A percentile compares a stretch with the other conserved stretches of the same genome.
phyloP scores from a whole-genome alignment of 345 rosid species.

The Cardiospermum halicacabum region DNA sequence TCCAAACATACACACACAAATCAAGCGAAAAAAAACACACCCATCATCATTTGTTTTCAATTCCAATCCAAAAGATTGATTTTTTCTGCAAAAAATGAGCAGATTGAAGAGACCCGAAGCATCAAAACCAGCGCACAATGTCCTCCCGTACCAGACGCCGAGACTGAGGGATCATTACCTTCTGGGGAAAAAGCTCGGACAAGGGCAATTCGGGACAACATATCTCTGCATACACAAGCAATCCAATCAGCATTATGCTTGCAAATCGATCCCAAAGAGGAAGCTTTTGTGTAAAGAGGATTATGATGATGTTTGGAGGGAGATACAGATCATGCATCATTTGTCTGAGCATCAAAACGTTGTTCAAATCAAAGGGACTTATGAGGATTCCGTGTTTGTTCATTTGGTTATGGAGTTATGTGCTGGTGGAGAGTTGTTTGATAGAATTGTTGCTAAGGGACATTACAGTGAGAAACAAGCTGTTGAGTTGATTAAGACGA shows the following conservation, averaged over 20 bases:
- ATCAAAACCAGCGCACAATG: slow-evolving; percentile 42
- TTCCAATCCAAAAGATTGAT: no score
- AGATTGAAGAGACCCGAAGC: slow-evolving; percentile 23
- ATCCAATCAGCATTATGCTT: slow-evolving; percentile 48
- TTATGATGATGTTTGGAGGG: slow-evolving; percentile 92
- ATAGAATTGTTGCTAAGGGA: slow-evolving; percentile 85
- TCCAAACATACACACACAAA: no score
- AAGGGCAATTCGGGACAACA: slow-evolving; percentile 94
- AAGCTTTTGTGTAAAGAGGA: slow-evolving; percentile 90
- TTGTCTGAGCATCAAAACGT: slow-evolving; percentile 78
- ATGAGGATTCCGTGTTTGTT: slow-evolving; percentile 84
- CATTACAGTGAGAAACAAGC: slow-evolving; percentile 94
- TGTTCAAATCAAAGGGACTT: slow-evolving; percentile 80
- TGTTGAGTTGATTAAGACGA: slow-evolving; percentile 72
- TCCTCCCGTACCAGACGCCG: slow-evolving; percentile 84
- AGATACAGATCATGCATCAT: slow-evolving; percentile 99
- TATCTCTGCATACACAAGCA: slow-evolving; percentile 70
- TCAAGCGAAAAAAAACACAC: no score
- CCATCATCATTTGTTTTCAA: no score
- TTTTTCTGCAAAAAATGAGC: background rate
- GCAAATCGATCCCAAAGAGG: slow-evolving; percentile 92
- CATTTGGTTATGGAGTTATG: slow-evolving; percentile 98
- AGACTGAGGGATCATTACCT: slow-evolving; percentile 71
- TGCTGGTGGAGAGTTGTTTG: slow-evolving; percentile 94
- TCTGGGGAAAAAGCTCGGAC: slow-evolving; percentile 85